Base-by-base conservation (phyloP, 257 asterid species). In the Anisodus tanguticus region DNA sequence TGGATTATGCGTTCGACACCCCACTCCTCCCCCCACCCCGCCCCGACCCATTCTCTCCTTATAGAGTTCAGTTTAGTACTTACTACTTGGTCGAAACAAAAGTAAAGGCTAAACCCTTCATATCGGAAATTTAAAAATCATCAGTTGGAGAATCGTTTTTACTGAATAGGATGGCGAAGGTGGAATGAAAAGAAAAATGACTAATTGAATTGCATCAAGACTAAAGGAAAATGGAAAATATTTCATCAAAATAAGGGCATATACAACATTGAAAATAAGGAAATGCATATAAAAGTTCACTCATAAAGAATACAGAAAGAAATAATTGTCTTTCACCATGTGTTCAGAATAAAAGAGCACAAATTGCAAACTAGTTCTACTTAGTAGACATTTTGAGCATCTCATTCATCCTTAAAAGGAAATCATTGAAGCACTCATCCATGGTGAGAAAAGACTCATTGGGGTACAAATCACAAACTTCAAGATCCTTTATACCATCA, bases 371-470 rank as follows among this genome's bases (percentile, higher is more conserved):
- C 64, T 17, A 17, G 31, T 49, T 59, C 26, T 59, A 59, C 9
- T 68, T 68, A 16, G 1, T 68, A 3, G 77, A 41, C 77, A 39
- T 68, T 39, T 69, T 69, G 53, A 15, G n/a, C 31, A 59, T 62
- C 31, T 83, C 83, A 10, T 79, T 49, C 69, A 88, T 72, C 54
- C 51, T 82, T 16, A 11, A 45, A 41, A 60, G 49, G 71, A 85
- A 83, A 39, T 83, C 90, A 57, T 86, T 15, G 67, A 88, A 86
- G 72, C 87, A 88, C 51, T 85, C 90, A 31, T 86, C 85, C 57
- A 86, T 68, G 41, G 90, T 81, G 55, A n/a, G 22, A 19, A 88
- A 86, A 47, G 81, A 58, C 62, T 86, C 87, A 39, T 85, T 84
- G 0, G 90, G 90, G 17, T 86, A 84, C 4, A 88, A 85, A 5